Evolutionary conservation across 345 rosid species (phyloP).

Genomic region (Toxicodendron radicans): DNA sequence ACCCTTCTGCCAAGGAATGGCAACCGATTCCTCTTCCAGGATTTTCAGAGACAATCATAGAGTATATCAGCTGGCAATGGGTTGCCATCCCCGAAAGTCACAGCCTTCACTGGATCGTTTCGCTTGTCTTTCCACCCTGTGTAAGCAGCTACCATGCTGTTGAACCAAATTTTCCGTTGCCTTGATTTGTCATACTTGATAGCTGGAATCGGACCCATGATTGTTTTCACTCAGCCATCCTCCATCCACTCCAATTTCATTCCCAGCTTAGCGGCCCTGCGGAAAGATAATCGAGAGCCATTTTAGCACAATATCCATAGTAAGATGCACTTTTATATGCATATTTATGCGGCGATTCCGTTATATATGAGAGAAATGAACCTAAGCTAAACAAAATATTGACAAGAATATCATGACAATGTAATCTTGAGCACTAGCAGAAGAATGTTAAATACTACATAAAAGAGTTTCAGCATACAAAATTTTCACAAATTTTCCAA

Average conservation of each 20-base stretch:
- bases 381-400: background rate
- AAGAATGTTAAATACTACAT: background rate
- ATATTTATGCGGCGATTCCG: background rate
- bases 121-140: conserved; percentile 82
- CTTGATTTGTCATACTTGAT: conserved; percentile 60
- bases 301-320: too few relatives aligned
- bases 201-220: conserved; percentile 92
- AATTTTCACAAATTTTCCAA: background rate
- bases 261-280: conserved; percentile 78
- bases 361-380: background rate
- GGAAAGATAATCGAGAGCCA: background rate
- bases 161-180: conserved; percentile 84
- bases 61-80: conserved; percentile 64
- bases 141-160: conserved; percentile 93
- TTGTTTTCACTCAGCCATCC: conserved; percentile 69
- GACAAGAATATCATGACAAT: background rate
- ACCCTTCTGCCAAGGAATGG: conserved; percentile 88
- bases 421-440: background rate
- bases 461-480: background rate
- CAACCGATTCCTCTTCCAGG: conserved; percentile 78
- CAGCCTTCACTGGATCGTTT: conserved; percentile 76
- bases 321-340: background rate
- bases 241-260: conserved; percentile 84
- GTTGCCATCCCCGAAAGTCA: conserved; percentile 69
- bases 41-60: conserved; percentile 56